A percentile compares a stretch with the other conserved stretches of the same genome.
Conservation (phyloP, 1,139 yeast species). For the Arxiozyma slooffiae region DNA sequence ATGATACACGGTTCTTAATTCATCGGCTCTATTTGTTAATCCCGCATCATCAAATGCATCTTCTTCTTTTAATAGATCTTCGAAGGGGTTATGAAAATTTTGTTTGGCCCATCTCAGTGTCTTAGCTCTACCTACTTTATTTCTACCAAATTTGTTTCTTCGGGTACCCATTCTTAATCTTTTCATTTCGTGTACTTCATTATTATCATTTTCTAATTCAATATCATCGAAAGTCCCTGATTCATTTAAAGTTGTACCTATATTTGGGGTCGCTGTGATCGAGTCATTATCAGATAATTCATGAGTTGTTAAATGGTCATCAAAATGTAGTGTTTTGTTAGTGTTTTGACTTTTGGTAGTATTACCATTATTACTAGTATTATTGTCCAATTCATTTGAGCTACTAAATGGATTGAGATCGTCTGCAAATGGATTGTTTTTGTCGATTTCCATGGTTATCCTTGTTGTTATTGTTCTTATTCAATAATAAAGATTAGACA, state of each 20-base stretch:
- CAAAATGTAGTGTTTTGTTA: slow-evolving; percentile 4
- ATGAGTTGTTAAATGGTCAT: slow-evolving; percentile 9
- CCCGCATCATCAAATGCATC: slow-evolving; percentile 21
- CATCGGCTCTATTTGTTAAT: slow-evolving; percentile 24
- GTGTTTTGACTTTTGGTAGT: not conserved
- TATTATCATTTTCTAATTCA: slow-evolving; percentile 21
- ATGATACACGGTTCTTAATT: slow-evolving; percentile 49
- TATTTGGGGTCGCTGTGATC: slow-evolving; percentile 23
- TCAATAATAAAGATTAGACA: not conserved
- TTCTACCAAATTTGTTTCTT: slow-evolving; percentile 65
- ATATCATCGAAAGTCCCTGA: slow-evolving; percentile 20
- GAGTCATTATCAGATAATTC: slow-evolving; percentile 21
- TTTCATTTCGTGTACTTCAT: slow-evolving; percentile 37
- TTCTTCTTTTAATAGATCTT: slow-evolving; percentile 20
- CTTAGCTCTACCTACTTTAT: slow-evolving; percentile 37
- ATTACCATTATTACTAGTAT: not conserved
- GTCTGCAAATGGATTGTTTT: slow-evolving; percentile 8
- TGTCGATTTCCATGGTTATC: slow-evolving; percentile 3
- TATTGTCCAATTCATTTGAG: slow-evolving; percentile 17
- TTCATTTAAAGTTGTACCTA: slow-evolving; percentile 10
- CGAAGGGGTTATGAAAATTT: slow-evolving; percentile 28
- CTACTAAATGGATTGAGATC: slow-evolving; percentile 17
- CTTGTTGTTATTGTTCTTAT: not conserved
- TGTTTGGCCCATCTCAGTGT: slow-evolving; percentile 34
- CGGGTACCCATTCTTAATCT: slow-evolving; percentile 89